phyloP scores from a whole-genome alignment of 2,329 filamentous ascomycete species.

The Truncatella angustata region DNA sequence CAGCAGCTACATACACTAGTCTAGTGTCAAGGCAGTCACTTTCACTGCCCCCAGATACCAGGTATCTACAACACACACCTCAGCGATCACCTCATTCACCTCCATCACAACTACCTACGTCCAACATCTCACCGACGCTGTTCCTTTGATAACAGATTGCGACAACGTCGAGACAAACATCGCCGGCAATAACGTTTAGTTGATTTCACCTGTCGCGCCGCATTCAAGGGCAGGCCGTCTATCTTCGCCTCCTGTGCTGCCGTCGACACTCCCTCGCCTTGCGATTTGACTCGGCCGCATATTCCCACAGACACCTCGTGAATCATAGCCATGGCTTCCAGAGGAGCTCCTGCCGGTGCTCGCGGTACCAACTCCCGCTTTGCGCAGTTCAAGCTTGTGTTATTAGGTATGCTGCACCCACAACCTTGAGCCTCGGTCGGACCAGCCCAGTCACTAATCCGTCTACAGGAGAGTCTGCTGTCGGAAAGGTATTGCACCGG shows the following conservation, averaged over 20 bases:
- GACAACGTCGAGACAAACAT: too few species aligned
- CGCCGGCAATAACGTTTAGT: too few species aligned
- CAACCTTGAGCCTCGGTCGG: not conserved
- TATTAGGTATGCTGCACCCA: constrained; percentile 69
- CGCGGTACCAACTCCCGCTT: constrained; percentile 77
- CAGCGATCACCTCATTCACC: not conserved
- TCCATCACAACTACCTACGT: not conserved
- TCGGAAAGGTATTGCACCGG: constrained; percentile 78
- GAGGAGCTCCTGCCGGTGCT: constrained; percentile 64
- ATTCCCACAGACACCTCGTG: not conserved
- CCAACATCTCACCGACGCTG: not conserved
- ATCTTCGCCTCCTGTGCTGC: not conserved
- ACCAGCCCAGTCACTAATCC: constrained; percentile 33
- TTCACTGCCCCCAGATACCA: not conserved
- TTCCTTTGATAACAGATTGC: too few species aligned
- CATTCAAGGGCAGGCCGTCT: not conserved
- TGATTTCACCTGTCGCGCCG: not conserved
- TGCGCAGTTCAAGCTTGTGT: constrained; percentile 97
- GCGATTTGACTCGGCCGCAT: not conserved
- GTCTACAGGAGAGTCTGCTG: constrained; percentile 84
- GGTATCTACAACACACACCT: not conserved
- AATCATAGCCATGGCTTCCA: constrained; percentile 68
- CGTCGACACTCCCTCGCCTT: not conserved
- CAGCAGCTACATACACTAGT: not conserved
- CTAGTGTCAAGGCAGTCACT: constrained; percentile 8